phyloP scores from a whole-genome alignment of 345 rosid species.

The Brassica napus region Da-Ae NC_063436.1:23613501-23614000 shows the following conservation, averaged over 20 bases:
- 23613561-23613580: conserved; percentile 54
- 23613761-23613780: conserved; percentile 62
- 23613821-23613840: too few species aligned
- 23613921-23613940: too few species aligned
- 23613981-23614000: too few species aligned
- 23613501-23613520: conserved; percentile 66
- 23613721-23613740: conserved; percentile 54
- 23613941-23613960: too few species aligned
- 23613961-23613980: too few species aligned
- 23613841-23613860: too few species aligned
- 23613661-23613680: conserved; percentile 54
- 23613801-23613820: neutral
- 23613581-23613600: conserved; percentile 64
- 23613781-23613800: conserved; percentile 60
- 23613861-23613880: too few species aligned
- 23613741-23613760: conserved; percentile 67
- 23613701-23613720: conserved; percentile 76
- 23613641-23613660: conserved; percentile 51
- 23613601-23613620: conserved; percentile 86
- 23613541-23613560: conserved; percentile 43
- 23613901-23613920: too few species aligned
- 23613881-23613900: too few species aligned
- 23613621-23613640: conserved; percentile 86
- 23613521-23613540: conserved; percentile 88
- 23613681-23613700: conserved; percentile 66